Conservation (phyloP, 1,284 basidiomycete genomes). For the Rhodotorula sp. region DNA sequence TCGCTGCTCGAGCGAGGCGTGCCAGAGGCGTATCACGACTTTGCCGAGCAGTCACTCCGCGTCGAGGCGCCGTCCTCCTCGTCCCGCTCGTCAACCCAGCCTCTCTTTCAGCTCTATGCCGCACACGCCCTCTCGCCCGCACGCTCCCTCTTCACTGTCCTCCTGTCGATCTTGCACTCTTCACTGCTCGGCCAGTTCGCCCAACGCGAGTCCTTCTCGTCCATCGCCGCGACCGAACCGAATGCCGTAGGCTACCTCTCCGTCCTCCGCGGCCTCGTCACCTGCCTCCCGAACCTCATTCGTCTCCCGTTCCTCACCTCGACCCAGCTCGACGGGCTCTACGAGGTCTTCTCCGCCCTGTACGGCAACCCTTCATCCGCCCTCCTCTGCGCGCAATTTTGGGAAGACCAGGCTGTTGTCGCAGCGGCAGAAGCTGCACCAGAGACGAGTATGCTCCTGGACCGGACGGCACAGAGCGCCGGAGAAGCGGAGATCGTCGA, state of each 20-base stretch:
- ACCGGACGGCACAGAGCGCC: conserved; percentile 36
- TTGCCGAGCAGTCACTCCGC: conserved; percentile 35
- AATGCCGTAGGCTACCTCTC: conserved; percentile 79
- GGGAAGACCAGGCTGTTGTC: conserved; percentile 52
- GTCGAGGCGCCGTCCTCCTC: conserved; percentile 27
- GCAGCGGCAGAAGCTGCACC: conserved; percentile 55
- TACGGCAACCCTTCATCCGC: conserved; percentile 72
- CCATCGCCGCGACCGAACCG: conserved; percentile 61
- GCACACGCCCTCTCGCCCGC: conserved; percentile 48
- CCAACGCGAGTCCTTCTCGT: conserved; percentile 32
- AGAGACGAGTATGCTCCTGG: conserved; percentile 9
- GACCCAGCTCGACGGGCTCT: conserved; percentile 69
- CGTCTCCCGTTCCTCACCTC: conserved; percentile 69
- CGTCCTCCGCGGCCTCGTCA: conserved; percentile 66
- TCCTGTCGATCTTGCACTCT: conserved; percentile 45
- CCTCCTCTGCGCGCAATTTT: conserved; percentile 67
- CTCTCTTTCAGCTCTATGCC: conserved; percentile 49
- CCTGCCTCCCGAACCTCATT: conserved; percentile 62
- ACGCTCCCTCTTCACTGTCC: conserved; percentile 44
- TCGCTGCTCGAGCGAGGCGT: conserved; percentile 44
- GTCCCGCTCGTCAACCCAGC: conserved; percentile 32
- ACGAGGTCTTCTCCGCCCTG: conserved; percentile 74
- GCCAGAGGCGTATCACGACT: conserved; percentile 36
- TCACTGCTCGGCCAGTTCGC: conserved; percentile 44
- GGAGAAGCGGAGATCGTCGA: conserved; percentile 73